Evolutionary conservation across 2,329 filamentous ascomycete genomes (phyloP).

Genomic region (Claviceps digitariae): DNA sequence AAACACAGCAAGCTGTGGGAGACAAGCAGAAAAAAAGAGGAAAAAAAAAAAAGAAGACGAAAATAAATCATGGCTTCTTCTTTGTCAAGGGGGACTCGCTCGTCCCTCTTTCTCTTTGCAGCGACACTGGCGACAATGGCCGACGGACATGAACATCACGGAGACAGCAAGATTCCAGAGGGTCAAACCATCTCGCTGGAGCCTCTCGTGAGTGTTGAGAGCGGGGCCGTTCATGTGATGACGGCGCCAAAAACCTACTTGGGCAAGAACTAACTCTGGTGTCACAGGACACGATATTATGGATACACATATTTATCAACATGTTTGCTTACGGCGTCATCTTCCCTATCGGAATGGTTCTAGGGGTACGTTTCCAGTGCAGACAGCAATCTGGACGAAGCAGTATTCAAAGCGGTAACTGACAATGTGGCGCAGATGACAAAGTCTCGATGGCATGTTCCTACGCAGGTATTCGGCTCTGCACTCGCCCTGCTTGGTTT

Average conservation of each 20-base stretch:
- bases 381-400: background rate
- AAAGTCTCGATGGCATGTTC: constrained; percentile 88
- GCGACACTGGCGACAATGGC: constrained; percentile 13
- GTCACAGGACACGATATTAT: constrained; percentile 63
- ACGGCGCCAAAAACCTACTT: background rate
- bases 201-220: constrained; percentile 46
- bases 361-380: constrained; percentile 52
- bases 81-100: constrained; percentile 7
- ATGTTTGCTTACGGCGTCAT: constrained; percentile 79
- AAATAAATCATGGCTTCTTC: constrained; percentile 11
- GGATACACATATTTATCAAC: constrained; percentile 87
- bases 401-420: background rate
- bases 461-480: constrained; percentile 64
- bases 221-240: background rate
- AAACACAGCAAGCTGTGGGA: constrained; percentile 4
- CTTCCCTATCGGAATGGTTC: constrained; percentile 89
- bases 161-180: constrained; percentile 46
- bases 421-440: constrained; percentile 46
- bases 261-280: constrained; percentile 17
- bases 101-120: constrained; percentile 10
- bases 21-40: background rate
- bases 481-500: constrained; percentile 70
- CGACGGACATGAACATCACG: constrained; percentile 35
- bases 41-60: background rate
- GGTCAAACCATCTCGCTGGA: constrained; percentile 58